phyloP scores from a whole-genome alignment of 495 filamentous ascomycete species.

The Penicillium psychrofluorescens region DNA sequence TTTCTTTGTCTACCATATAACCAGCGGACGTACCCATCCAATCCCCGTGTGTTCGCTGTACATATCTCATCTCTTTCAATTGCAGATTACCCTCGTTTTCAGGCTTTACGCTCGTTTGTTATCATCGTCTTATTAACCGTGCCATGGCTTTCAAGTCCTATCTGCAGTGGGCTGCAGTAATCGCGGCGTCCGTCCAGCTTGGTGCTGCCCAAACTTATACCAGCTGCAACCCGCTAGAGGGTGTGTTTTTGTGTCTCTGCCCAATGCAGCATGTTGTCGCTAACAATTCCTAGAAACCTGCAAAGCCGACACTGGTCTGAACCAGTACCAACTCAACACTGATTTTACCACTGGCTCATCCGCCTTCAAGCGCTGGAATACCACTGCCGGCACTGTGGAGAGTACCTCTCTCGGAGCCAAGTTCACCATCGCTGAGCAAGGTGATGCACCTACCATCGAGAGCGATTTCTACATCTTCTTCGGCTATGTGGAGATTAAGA shows the following conservation, averaged over 20 bases:
- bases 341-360: conserved; percentile 56
- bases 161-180: conserved; percentile 14
- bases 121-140: neutral
- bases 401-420: conserved; percentile 49
- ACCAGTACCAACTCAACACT: conserved; percentile 44
- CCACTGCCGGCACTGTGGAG: conserved; percentile 47
- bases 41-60: no score
- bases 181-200: conserved; percentile 18
- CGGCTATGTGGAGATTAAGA: conserved; percentile 62
- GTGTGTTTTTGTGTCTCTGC: conserved; percentile 10
- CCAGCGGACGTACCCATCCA: no score
- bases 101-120: neutral
- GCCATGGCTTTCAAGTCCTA: conserved; percentile 11
- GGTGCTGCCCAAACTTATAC: conserved; percentile 65
- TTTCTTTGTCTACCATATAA: no score
- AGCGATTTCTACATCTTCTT: conserved; percentile 78
- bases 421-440: conserved; percentile 63
- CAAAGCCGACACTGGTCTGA: conserved; percentile 56
- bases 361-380: conserved; percentile 51
- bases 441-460: conserved; percentile 68
- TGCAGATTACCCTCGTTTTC: no score
- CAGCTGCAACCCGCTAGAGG: conserved; percentile 61
- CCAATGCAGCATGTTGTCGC: neutral
- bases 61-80: no score
- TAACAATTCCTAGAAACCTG: conserved; percentile 37